These are phyloP conservation scores for Colletotrichum eremochloae DNA, from an alignment of 2,329 filamentous ascomycete genomes.

Conservation along the genomic window DNA sequence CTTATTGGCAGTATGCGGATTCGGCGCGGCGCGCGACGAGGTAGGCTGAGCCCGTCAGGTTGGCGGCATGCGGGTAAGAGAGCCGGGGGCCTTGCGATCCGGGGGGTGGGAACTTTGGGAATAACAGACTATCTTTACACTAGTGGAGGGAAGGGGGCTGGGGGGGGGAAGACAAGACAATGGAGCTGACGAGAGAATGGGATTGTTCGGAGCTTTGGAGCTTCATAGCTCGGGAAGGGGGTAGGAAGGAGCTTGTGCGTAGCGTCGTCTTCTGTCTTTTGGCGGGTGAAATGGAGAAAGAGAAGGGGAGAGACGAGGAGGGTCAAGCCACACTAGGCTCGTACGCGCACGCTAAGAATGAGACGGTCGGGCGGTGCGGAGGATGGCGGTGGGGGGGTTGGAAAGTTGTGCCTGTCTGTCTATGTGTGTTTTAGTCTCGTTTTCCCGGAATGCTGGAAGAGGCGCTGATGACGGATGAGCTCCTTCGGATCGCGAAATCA, in stretches of 20 bases:
- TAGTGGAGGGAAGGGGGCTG: not conserved
- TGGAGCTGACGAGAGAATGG: conserved; percentile 1
- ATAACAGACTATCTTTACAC: no score
- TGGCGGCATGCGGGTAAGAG: conserved; percentile 10
- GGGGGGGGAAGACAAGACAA: not conserved
- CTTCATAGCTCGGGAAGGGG: not conserved
- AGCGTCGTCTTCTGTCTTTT: conserved; percentile 11
- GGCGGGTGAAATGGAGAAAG: not conserved
- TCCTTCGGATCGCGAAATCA: not conserved
- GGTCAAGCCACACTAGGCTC: conserved; percentile 7
- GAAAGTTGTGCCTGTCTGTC: not conserved
- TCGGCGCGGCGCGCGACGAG: conserved; percentile 8
- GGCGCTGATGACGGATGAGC: conserved; percentile 1
- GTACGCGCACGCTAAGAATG: conserved; percentile 6
- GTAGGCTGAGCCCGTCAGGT: not conserved
- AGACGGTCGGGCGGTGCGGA: conserved; percentile 2
- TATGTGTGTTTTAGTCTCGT: not conserved
- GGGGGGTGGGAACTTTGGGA: not conserved
- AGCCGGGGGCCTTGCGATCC: conserved; percentile 3
- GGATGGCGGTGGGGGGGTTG: not conserved
- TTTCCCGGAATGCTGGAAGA: not conserved
- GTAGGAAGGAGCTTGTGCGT: not conserved
- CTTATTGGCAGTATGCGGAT: not conserved
- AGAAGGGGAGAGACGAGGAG: not conserved
- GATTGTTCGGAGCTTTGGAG: not conserved